Percentiles rank a stretch among this genome's conserved stretches.
Evolutionary conservation across 1,139 yeast genomes (phyloP).

Genomic region (Candida tetrigidarum): DNA sequence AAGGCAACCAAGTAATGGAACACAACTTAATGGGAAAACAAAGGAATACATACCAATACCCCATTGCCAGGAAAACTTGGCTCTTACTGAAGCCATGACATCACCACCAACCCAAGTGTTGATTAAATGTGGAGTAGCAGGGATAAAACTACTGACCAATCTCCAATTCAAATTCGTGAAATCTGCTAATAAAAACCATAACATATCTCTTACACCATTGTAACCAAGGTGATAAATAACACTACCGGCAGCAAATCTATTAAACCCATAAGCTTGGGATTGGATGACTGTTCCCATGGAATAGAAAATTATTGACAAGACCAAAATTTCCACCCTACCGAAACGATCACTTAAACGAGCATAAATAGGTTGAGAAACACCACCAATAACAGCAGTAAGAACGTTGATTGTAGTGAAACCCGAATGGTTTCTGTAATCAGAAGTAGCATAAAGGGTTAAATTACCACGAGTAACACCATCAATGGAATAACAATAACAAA

Average conservation of each 20-base stretch:
- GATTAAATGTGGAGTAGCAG: slow-evolving; percentile 73
- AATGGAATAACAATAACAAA: slow-evolving; percentile 66
- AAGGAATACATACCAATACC: slow-evolving; percentile 84
- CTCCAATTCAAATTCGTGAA: slow-evolving; percentile 72
- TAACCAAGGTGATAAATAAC: slow-evolving; percentile 71
- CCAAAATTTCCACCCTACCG: slow-evolving; percentile 63
- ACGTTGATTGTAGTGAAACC: slow-evolving; percentile 66
- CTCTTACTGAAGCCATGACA: slow-evolving; percentile 32
- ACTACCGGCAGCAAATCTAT: slow-evolving; percentile 73
- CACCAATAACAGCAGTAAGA: slow-evolving; percentile 64
- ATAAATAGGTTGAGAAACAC: slow-evolving; percentile 69
- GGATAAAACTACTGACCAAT: slow-evolving; percentile 60
- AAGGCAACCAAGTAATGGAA: slow-evolving; percentile 60
- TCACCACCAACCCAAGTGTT: slow-evolving; percentile 80
- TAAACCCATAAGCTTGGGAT: slow-evolving; percentile 45
- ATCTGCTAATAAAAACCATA: slow-evolving; percentile 64
- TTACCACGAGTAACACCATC: slow-evolving; percentile 57
- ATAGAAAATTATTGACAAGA: slow-evolving; percentile 60
- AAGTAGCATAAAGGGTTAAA: slow-evolving; percentile 56
- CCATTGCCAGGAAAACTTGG: slow-evolving; percentile 59
- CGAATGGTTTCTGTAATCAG: slow-evolving; percentile 60
- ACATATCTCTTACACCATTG: slow-evolving; percentile 60
- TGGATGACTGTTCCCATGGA: slow-evolving; percentile 60
- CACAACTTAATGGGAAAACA: slow-evolving; percentile 64
- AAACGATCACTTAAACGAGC: slow-evolving; percentile 72